Base-by-base conservation (phyloP, 306 rosid genomes). In the Phaseolus lunatus region DNA sequence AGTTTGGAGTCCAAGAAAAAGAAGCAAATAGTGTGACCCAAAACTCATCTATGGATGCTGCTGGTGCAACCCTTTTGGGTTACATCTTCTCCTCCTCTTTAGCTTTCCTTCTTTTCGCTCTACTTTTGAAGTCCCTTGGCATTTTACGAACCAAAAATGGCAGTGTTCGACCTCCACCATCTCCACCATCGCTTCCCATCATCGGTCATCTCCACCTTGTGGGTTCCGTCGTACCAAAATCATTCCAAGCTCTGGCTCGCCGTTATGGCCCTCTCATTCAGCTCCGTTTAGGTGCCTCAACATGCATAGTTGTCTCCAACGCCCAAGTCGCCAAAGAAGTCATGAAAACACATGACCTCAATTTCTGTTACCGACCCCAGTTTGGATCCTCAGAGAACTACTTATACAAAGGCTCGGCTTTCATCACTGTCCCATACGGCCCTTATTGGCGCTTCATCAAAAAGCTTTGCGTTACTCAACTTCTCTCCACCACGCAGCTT, bases 371-470 rank as follows among this genome's bases (percentile, higher is more conserved):
- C 58, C 65, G 92, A 18, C 93, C 91, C 1, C 76, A 84, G 11
- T 88, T 84, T 13, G 91, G 88, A 0, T 86, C 92, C 64, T 76
- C 86, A 0, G 88, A 92, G 2, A 45, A 80, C 75, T 79, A 63
- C 76, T 62, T 43, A 0, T 89, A 89, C 20, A 75, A 69, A 39
- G 89, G 89, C 1, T 89, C 91, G 6, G 57, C 56, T 26, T 88
- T 91, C 47, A 49, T 85, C 52, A 59, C 81, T 23, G 87, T 92
- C 27, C 87, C 86, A 1, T 91, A 88, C 47, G 91, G 92, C 9
- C 80, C 83, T 24, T 89, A 85, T 49, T 84, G 90, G 92, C 72
- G 87, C 56, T 91, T 89, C 92, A 84, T 91, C 84, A 91, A 87
- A 84, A 91, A 78, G 56, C 75, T 87, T 0, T 86, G 85, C 24